Evolutionary conservation across 106 monocot genomes (phyloP).

Genomic region (Dendrobium nobile): DNA sequence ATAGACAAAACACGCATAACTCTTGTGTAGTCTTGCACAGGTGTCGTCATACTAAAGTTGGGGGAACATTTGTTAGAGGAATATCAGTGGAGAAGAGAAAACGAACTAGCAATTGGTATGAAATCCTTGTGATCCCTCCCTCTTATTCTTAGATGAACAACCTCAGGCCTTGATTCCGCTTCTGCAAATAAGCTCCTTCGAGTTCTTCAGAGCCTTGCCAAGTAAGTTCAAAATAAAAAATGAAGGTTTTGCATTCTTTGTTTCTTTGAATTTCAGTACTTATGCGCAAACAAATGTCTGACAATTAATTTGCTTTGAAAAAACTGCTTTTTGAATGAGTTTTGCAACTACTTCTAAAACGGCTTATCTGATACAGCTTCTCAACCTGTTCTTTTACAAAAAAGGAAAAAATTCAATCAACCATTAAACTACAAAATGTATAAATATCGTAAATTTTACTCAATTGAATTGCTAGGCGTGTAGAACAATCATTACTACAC

Average conservation of each 20-base stretch:
- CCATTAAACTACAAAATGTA: neutral
- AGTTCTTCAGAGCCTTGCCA: conserved; percentile 60
- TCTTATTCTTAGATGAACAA: conserved; percentile 87
- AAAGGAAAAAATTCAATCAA: too few species aligned
- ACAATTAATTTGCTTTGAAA: too few species aligned
- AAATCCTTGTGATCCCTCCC: conserved; percentile 93
- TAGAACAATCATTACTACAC: conserved; percentile 72
- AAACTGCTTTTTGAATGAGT: too few species aligned
- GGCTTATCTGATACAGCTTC: neutral
- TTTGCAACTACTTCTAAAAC: too few species aligned
- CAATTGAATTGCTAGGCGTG: conserved; percentile 30
- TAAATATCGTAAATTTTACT: neutral
- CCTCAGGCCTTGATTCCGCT: conserved; percentile 88
- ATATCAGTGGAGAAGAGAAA: conserved; percentile 97
- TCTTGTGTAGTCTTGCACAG: conserved; percentile 11
- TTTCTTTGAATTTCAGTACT: too few species aligned
- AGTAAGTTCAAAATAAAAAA: conserved; percentile 18
- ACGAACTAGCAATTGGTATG: conserved; percentile 88
- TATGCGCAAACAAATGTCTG: too few species aligned
- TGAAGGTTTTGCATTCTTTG: too few species aligned
- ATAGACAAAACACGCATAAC: neutral
- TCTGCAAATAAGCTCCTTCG: conserved; percentile 79
- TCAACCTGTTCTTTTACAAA: neutral
- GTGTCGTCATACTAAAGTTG: conserved; percentile 79
- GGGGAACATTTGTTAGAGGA: conserved; percentile 70